Conservation (phyloP, 208 protist species). For the Crithidia mellificae region DNA sequence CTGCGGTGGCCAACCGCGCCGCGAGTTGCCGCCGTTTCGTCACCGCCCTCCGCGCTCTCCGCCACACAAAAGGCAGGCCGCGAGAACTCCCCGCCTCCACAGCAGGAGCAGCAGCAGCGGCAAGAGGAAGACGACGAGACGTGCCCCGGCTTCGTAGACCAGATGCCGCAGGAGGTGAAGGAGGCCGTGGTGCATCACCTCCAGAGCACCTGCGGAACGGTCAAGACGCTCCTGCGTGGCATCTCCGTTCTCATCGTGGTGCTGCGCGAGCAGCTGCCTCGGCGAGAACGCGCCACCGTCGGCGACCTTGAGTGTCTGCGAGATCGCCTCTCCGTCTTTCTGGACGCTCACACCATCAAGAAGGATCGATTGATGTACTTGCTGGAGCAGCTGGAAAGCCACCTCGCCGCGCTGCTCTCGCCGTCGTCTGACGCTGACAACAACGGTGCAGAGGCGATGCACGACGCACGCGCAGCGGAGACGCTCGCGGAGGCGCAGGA, state of each 20-base stretch:
- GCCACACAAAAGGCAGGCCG: no score
- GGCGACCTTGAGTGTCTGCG: constrained; percentile 53
- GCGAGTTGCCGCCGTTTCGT: background rate
- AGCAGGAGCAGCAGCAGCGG: background rate
- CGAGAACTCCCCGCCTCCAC: no score
- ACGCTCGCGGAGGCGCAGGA: constrained; percentile 29
- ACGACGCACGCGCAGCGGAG: background rate
- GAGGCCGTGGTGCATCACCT: constrained; percentile 25
- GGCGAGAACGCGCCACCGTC: constrained; percentile 41
- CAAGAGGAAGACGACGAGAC: no score
- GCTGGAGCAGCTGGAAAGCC: constrained; percentile 40
- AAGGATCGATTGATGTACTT: constrained; percentile 48
- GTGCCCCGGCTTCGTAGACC: background rate
- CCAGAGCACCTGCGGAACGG: constrained; percentile 17
- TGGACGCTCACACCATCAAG: constrained; percentile 46
- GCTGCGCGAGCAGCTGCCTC: constrained; percentile 61
- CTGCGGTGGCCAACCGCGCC: constrained; percentile 13
- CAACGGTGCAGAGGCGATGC: background rate
- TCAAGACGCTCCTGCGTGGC: constrained; percentile 56
- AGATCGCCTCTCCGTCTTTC: constrained; percentile 54
- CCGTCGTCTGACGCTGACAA: background rate
- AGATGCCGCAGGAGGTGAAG: constrained; percentile 14
- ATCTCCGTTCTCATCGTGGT: constrained; percentile 59
- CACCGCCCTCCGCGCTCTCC: background rate
- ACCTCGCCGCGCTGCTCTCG: constrained; percentile 3